Evolutionary conservation across 1,139 yeast genomes (phyloP), one percentile per base, ranked within the genome.

Genomic region (Candida pseudoviswanathii): DNA sequence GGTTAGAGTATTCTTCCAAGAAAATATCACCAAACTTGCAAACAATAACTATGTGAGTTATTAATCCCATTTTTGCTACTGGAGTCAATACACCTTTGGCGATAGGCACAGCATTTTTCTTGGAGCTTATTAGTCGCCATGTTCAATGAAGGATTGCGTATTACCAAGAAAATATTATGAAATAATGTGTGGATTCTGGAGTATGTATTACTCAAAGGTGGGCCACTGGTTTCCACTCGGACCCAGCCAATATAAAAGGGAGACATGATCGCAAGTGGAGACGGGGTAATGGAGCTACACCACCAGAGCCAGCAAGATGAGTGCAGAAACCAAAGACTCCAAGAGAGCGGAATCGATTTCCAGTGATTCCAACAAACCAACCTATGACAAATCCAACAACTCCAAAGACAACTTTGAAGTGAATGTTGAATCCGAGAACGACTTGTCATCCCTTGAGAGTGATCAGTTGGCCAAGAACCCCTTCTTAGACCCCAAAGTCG

Each of bases 401-500:
- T 27, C 30, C 30, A 5, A 27, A 27, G 30, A 36, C 16, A 36
- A 36, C 11, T 21, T 24, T 8, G n/a, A 36, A 8, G 29, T 36
- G 2, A 36, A 36, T 8, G 29, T 11, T 34, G 24, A 34, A 21
- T 34, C 22, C 7, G 38, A 34, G 6, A 34, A 34, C 22, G 40
- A 36, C 21, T 36, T 36, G 10, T 48, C 54, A 27, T 50, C 52
- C 1, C 5, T 34, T 21, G 54, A 51, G 43, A n/a, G 45, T 2
- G 40, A 45, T 25, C 41, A 47, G 27, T 30, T 47, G 5, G 24
- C 39, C 8, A 48, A 48, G 24, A 53, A 51, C 36, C 55, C 54
- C 11, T 52, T 54, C 26, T 42, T 54, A 11, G 55, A 54, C 26
- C 55, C 57, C 1, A 46, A 47, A 11, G 52, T 48, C 5, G 55